Base-by-base conservation (phyloP, 371 early-diverging fungal species). In the Apophysomyces variabilis region DNA sequence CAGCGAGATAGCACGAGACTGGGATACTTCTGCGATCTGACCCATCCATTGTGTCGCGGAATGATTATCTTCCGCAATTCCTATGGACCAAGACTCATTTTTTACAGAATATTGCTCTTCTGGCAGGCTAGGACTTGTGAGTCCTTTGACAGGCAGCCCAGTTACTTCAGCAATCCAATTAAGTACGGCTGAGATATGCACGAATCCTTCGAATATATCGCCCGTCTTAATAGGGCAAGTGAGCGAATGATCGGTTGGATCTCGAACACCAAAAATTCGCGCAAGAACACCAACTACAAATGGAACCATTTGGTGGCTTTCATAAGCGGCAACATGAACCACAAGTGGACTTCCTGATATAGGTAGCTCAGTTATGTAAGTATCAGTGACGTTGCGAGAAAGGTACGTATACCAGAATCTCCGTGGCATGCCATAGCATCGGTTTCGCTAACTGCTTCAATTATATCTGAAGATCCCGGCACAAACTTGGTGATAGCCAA, bases 261-360 rank as follows among this genome's bases (percentile, higher is more conserved):
- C 82, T 38, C 64, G 59, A 0, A 75, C 82, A 32, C 82, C 82
- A 62, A 75, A 81, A 7, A 81, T 81, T 8, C 82, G 58, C 6
- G 77, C 71, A 4, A 80, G 56, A 1, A 64, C 58, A 6, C 81
- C 81, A 8, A 74, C 14, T 1, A 68, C 77, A 66, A 60, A 76
- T 0, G 76, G 75, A 4, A 67, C 65, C 1, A 58, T 38, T 63
- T 44, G 60, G 4, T 41, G 32, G 61, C 41, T 57, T 38, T 57
- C 12, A n/a, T 58, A 14, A 36, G 11, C 11, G 6, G 36, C 36
- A 21, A 56, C 39, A 36, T 68, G 62, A 0, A 73, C 69, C 21
- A 78, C 46, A 1, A 76, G 61, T 0, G 77, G 76, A 4, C 75
- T 68, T 3, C 63, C 65, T 62, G 45, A 14, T 32, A 1, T 14